These are phyloP conservation scores for Ceratorhiza oryzae-sativae DNA, from an alignment of 1,284 basidiomycete genomes.

Conservation along the genomic window DNA sequence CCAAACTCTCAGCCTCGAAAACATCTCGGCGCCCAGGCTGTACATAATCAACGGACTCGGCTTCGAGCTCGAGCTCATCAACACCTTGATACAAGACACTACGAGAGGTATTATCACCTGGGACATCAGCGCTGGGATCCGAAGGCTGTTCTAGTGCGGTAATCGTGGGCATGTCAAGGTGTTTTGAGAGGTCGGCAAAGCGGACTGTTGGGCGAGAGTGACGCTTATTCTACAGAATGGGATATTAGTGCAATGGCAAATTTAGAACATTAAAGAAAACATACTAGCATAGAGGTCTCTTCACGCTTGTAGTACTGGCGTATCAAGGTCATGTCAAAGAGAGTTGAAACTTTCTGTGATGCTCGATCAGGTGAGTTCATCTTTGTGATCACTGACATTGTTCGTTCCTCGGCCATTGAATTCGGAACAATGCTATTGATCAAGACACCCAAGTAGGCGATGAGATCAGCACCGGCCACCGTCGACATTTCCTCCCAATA, in stretches of 20 bases:
- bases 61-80: background rate
- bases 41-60: background rate
- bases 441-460: background rate
- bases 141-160: too few relatives aligned
- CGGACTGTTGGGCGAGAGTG: constrained; percentile 4
- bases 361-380: too few relatives aligned
- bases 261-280: background rate
- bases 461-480: constrained; percentile 5
- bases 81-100: background rate
- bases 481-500: constrained; percentile 12
- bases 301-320: constrained; percentile 18
- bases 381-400: too few relatives aligned
- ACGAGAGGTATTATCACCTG: too few relatives aligned
- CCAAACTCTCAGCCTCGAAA: constrained; percentile 1
- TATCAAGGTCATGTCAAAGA: too few relatives aligned
- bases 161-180: too few relatives aligned
- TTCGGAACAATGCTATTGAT: constrained; percentile 2
- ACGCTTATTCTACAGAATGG: background rate
- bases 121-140: too few relatives aligned
- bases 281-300: background rate
- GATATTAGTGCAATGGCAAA: background rate
- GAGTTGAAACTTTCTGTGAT: too few relatives aligned
- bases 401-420: too few relatives aligned
- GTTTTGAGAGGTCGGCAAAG: too few relatives aligned
- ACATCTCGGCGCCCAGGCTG: background rate